These are phyloP conservation scores for Nakazawaea populi DNA, from an alignment of 805 yeast species.

Conservation along the genomic window DNA sequence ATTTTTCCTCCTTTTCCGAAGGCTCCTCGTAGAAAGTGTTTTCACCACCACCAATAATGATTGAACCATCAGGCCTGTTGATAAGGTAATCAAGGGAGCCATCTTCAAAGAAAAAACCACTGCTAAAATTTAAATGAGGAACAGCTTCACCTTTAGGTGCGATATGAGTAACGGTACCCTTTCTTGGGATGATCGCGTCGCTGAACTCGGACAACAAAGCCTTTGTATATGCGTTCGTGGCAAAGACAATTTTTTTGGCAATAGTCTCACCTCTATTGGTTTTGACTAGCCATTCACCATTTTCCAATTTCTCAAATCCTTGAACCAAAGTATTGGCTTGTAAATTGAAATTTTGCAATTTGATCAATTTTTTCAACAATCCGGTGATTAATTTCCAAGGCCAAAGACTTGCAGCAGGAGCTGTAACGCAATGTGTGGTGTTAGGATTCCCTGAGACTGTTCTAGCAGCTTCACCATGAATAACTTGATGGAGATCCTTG, in stretches of 20 bases:
- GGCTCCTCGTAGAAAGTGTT: background rate
- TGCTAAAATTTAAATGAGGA: conserved; percentile 25
- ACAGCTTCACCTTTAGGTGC: conserved; percentile 10
- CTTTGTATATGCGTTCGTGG: conserved; percentile 25
- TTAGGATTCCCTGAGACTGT: conserved; percentile 20
- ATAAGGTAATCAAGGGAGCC: conserved; percentile 24
- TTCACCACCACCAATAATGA: conserved; percentile 28
- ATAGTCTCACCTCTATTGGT: conserved; percentile 25
- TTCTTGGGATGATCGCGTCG: conserved; percentile 21
- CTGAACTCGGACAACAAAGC: conserved; percentile 15
- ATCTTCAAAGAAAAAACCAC: conserved; percentile 15
- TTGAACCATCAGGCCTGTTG: conserved; percentile 31
- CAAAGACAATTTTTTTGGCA: conserved; percentile 27
- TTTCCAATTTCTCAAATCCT: conserved; percentile 16
- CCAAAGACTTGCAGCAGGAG: conserved; percentile 38
- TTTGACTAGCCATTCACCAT: conserved; percentile 25
- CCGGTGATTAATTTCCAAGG: conserved; percentile 35
- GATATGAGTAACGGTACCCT: conserved; percentile 22
- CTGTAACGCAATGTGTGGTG: conserved; percentile 25
- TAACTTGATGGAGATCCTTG: conserved; percentile 26
- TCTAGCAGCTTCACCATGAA: conserved; percentile 25
- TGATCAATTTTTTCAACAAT: conserved; percentile 25
- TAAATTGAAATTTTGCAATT: conserved; percentile 26
- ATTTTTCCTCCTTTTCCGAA: background rate
- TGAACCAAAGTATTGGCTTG: conserved; percentile 36